Evolutionary conservation across 441 rosid species (phyloP), one percentile per base, ranked within the genome.

Genomic region (Mallotus japonicus): DNA sequence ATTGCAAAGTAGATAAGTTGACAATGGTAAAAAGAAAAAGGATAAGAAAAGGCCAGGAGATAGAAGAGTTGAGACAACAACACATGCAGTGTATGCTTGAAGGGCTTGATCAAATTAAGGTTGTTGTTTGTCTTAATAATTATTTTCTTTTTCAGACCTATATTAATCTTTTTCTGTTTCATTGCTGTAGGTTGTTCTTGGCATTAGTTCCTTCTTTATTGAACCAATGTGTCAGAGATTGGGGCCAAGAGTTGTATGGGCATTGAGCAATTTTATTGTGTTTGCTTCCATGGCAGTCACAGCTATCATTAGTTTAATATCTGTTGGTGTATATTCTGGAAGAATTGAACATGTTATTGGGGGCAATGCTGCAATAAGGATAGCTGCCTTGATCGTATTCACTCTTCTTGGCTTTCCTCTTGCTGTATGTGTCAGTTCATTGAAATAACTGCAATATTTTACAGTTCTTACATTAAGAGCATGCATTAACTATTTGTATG

Each of bases 331-430:
- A 72, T 77, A 84, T 80, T 85, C 89, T 47, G 80, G 85, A 76
- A 87, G 87, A 75, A 81, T 86, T 19, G 82, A 88, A 75, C 90
- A 81, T 78, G 83, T 77, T 55, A 77, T 89, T 77, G 90, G 87
- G 57, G 99, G 87, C 28, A 85, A 73, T 80, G 82, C 77, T 71
- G 75, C 88, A 63, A 88, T 92, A 77, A 85, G 79, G 83, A 83
- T 87, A 19, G 95, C 95, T 53, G 79, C 99, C 55, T 82, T 95
- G 76, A 65, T 92, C 83, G 85, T 95, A 56, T 95, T 92, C 73
- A 82, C 98, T 47, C 88, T 95, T 79, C 97, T 92, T 67, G 98
- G 99, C 69, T 92, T 95, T 76, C 98, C 99, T 74, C 90, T 95
- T 73, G 98, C 98, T 53, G 99, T 92, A 92, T 66, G 97, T 82